These are phyloP conservation scores for Termitomyces sp. DNA, from an alignment of 768 basidiomycete genomes.

Conservation along the genomic window DNA sequence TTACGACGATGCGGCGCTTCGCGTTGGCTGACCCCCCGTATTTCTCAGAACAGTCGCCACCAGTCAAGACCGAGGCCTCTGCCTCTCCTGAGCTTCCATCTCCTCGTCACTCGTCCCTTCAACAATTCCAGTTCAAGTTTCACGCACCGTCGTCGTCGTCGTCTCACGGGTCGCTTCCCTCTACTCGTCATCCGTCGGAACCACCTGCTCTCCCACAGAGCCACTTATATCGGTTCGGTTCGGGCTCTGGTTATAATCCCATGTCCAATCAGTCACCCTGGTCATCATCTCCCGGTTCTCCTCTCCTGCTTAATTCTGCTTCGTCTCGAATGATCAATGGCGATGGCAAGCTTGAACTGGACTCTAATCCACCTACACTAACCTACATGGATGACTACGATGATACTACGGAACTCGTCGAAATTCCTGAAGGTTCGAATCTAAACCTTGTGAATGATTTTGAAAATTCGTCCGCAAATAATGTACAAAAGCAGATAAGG, in stretches of 20 bases:
- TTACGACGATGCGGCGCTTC: conserved; percentile 17
- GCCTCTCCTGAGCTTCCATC: conserved; percentile 39
- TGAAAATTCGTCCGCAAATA: conserved; percentile 20
- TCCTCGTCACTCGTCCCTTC: conserved; percentile 22
- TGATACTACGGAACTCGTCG: conserved; percentile 46
- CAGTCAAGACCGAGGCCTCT: conserved; percentile 37
- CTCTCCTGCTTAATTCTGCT: conserved; percentile 14
- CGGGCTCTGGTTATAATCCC: conserved; percentile 17
- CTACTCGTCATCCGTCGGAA: conserved; percentile 26
- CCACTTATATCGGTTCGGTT: conserved; percentile 29
- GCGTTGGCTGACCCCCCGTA: conserved; percentile 14
- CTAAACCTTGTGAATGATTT: conserved; percentile 15
- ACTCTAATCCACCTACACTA: conserved; percentile 21
- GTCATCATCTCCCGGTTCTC: conserved; percentile 19
- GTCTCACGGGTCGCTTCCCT: conserved; percentile 30
- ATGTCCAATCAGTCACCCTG: conserved; percentile 20
- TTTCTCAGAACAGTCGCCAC: conserved; percentile 16
- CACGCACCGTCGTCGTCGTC: conserved; percentile 20
- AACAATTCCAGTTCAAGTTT: conserved; percentile 32
- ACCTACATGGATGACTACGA: conserved; percentile 61
- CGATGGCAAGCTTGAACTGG: conserved; percentile 12
- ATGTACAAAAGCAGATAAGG: conserved; percentile 41
- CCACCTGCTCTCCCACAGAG: conserved; percentile 21
- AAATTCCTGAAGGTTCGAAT: conserved; percentile 27
- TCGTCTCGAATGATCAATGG: conserved; percentile 13